Base-by-base conservation (phyloP, 176 grass and related monocot genomes). In the Aegilops bicornis region DNA sequence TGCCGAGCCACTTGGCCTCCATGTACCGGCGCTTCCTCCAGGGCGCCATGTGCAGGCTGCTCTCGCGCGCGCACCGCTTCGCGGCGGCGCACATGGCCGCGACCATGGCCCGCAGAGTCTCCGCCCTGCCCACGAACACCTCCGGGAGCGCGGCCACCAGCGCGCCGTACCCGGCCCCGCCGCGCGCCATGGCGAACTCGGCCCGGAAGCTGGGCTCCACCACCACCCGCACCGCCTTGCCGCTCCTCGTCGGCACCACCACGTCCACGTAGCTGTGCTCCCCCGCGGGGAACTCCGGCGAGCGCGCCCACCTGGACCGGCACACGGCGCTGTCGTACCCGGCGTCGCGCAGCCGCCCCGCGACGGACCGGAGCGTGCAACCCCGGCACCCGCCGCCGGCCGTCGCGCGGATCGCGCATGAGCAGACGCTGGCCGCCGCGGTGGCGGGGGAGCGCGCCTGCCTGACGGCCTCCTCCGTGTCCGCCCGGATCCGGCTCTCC, bases 21-120 rank as follows among this genome's bases (percentile, higher is more conserved):
- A 97, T 90, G 90, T 92, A 94, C 70, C 91, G 81, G 67, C 87
- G 90, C 88, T 94, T 94, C 69, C 92, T 48, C 90, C 95, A 94
- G 16, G 95, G 95, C 1, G 88, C 90, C 90, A 97, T 97, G 90
- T 97, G 88, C 95, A 92, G 89, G 72, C 39, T 48, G 88, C 86
- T 94, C 80, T 97, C 92, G 68, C 90, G 87, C 88, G 90, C 92
- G 92, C 92, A 91, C 83, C 89, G 89, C 88, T 94, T 91, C 20
- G 92, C 92, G 4, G 95, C 83, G 8, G 66, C 84, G 64, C 88
- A 97, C 84, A 94, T 87, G 68, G 92, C 85, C 64, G 67, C 83
- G 75, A 97, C 8, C 13, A 94, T 79, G 84, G 62, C 78, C 62
- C 76, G 81, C 61, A 91, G 87, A 79, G 71, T 91, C 84, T 94